Evolutionary conservation across 108 stramenopile genomes (phyloP), one percentile per base, ranked within the genome.

Genomic region (Asterionellopsis glacialis): DNA sequence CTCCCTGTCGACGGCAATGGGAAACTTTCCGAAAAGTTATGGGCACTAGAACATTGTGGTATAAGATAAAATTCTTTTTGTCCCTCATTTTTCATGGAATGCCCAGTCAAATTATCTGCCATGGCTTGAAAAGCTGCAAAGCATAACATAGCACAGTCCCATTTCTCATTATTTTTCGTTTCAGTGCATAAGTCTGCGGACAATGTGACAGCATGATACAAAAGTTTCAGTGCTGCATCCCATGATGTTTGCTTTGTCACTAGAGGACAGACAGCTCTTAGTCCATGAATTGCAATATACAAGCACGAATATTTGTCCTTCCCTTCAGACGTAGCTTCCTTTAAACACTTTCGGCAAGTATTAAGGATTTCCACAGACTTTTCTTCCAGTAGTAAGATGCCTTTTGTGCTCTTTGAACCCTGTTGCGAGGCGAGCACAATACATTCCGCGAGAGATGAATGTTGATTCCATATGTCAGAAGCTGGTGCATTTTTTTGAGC

Each of bases 91-190:
- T 63, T 51, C 33, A 51, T 63, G 11, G 51, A 60, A 60, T 65
- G 64, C 10, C 27, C 9, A n/a, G 38, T 27, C 48, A 70, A 55
- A 15, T 51, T 16, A 0, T 26, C 51, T 45, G 41, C 0, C 28
- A 70, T 27, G 9, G 44, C 57, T 57, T 72, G 62, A 18, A 57
- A 55, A 39, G 44, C 63, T 39, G 64, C 57, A 9, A 72, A 41
- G 15, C 24, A 27, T 55, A 38, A 7, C 6, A 11, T 7, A 26
- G 21, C n/a, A 11, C 49, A 44, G 26, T 61, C 51, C 11, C 15
- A 28, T 26, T 54, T 63, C 3, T 51, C 51, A 51, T 15, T 24
- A 4, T 59, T 61, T 18, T 28, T 24, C 55, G 42, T 26, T 15
- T 21, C 16, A 15, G 19, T 15, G n/a, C 47, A 48, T 21, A 18